Percentiles rank a stretch among this genome's conserved stretches.
phyloP scores from a whole-genome alignment of 441 rosid species.

The Isatis lusitanica region DNA sequence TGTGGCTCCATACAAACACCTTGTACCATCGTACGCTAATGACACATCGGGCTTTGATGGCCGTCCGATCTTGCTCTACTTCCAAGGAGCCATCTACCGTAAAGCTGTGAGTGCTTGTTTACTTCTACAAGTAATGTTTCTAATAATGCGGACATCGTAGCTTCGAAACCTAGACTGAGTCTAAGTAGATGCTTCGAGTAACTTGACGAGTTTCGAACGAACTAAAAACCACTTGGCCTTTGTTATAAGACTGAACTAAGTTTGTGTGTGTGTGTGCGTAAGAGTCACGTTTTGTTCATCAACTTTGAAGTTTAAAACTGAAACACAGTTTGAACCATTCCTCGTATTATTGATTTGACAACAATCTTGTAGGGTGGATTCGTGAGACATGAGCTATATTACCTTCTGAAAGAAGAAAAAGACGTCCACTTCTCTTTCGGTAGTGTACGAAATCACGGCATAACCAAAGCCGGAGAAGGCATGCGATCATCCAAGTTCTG shows the following conservation, averaged over 20 bases:
- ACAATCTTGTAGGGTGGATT: conserved; percentile 63
- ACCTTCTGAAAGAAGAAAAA: conserved; percentile 72
- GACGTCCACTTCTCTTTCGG: conserved; percentile 87
- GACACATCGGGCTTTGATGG: conserved; percentile 62
- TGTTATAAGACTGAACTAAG: too few relatives aligned
- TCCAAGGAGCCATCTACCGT: conserved; percentile 92
- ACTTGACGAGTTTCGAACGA: too few relatives aligned
- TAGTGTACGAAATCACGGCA: conserved; percentile 62
- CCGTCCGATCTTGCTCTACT: conserved; percentile 77
- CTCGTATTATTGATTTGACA: not conserved
- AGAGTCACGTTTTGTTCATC: too few relatives aligned
- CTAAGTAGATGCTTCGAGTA: too few relatives aligned
- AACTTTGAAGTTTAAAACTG: too few relatives aligned
- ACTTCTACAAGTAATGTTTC: too few relatives aligned
- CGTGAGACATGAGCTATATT: conserved; percentile 73
- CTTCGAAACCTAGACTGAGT: too few relatives aligned
- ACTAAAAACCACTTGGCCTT: too few relatives aligned
- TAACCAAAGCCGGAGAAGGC: conserved; percentile 66
- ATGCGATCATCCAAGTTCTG: conserved; percentile 91
- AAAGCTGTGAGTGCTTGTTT: conserved; percentile 59
- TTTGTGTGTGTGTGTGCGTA: too few relatives aligned
- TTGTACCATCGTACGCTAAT: conserved; percentile 51
- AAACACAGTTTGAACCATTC: too few relatives aligned
- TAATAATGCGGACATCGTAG: too few relatives aligned
- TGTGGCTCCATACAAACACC: conserved; percentile 88